Percentiles rank a stretch among this genome's conserved stretches.
These are phyloP conservation scores for Boletus rubroflammeus DNA, from an alignment of 768 basidiomycete species.

Conservation along the genomic window DNA sequence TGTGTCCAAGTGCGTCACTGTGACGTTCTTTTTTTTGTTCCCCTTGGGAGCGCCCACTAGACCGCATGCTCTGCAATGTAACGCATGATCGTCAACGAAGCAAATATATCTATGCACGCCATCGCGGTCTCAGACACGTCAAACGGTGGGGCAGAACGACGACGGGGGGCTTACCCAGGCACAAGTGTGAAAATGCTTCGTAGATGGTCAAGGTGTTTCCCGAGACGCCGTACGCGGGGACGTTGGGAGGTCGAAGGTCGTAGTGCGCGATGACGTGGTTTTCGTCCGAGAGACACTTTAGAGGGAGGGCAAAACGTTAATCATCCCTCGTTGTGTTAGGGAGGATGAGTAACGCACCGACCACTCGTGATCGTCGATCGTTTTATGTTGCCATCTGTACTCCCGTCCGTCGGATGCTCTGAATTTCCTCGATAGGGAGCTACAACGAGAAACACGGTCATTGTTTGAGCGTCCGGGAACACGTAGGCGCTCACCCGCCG, in stretches of 20 bases:
- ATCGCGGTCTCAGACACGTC: not conserved
- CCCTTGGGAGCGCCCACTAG: constrained; percentile 12
- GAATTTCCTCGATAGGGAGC: constrained; percentile 69
- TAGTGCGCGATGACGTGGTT: constrained; percentile 63
- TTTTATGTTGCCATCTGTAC: constrained; percentile 63
- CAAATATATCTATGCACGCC: constrained; percentile 45
- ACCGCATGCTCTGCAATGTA: constrained; percentile 53
- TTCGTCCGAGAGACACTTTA: constrained; percentile 57
- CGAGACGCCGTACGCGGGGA: constrained; percentile 55
- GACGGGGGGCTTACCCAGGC: constrained; percentile 45
- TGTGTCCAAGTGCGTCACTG: not conserved
- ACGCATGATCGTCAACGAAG: constrained; percentile 61
- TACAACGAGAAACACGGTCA: constrained; percentile 21
- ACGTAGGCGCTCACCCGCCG: constrained; percentile 64
- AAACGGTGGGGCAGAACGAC: not conserved
- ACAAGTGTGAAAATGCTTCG: constrained; percentile 50
- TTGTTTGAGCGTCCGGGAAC: not conserved
- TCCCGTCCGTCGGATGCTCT: constrained; percentile 64
- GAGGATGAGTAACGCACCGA: constrained; percentile 48
- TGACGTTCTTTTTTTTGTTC: not conserved
- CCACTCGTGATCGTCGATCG: constrained; percentile 65
- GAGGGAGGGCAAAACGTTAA: not conserved
- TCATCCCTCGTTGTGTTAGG: constrained; percentile 1
- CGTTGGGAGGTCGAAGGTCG: constrained; percentile 52
- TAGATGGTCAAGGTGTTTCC: constrained; percentile 62